These are phyloP conservation scores for Biscutella auriculata DNA, from an alignment of 441 rosid species.

Conservation along the genomic window DNA sequence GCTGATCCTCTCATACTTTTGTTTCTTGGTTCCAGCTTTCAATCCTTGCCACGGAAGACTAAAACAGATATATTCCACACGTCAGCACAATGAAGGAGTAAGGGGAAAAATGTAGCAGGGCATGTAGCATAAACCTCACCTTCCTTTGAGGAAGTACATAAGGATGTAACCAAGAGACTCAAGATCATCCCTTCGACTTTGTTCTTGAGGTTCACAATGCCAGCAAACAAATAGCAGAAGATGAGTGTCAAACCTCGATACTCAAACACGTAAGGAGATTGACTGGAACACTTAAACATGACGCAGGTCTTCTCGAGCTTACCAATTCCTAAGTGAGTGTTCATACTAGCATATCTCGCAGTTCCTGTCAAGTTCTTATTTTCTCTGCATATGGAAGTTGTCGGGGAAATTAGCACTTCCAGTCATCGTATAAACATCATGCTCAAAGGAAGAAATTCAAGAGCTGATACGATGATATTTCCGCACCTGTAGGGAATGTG, in stretches of 20 bases:
- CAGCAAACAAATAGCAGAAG: constrained; percentile 4
- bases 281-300: background rate
- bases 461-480: background rate
- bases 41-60: constrained; percentile 98
- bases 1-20: constrained; percentile 85
- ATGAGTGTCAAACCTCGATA: background rate
- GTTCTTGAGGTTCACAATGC: constrained; percentile 34
- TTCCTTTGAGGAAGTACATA: constrained; percentile 83
- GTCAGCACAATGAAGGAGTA: constrained; percentile 8
- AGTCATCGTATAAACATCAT: background rate
- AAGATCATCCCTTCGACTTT: constrained; percentile 95
- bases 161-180: constrained; percentile 95
- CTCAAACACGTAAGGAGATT: background rate
- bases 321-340: constrained; percentile 92
- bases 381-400: constrained; percentile 40
- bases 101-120: background rate
- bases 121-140: constrained; percentile 32
- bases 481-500: constrained; percentile 87
- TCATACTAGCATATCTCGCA: constrained; percentile 91
- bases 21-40: constrained; percentile 87
- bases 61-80: constrained; percentile 12
- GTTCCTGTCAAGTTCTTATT: constrained; percentile 84
- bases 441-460: background rate
- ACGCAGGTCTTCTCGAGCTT: constrained; percentile 8
- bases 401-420: background rate